Evolutionary conservation across 306 rosid genomes (phyloP).

Genomic region (Abrus pulchellus): DNA sequence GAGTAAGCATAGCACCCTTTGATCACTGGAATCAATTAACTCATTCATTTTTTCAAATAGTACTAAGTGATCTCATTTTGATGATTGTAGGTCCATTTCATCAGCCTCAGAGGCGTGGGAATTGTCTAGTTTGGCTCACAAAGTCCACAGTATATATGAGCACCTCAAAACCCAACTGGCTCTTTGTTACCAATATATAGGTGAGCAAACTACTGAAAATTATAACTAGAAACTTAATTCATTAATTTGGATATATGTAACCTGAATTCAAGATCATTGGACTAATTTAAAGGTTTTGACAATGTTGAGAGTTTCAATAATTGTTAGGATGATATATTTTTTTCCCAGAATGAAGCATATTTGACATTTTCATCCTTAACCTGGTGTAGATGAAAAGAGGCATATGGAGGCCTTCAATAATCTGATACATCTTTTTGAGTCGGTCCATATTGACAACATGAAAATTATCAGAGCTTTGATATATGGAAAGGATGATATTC

Average conservation of each 20-base stretch:
- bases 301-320: background rate
- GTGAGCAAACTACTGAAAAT: constrained; percentile 49
- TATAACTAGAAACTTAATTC: background rate
- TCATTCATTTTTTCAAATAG: background rate
- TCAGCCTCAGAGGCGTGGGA: constrained; percentile 82
- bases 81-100: constrained; percentile 59
- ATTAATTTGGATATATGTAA: constrained; percentile 7
- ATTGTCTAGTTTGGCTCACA: constrained; percentile 78
- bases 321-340: background rate
- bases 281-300: constrained; percentile 27
- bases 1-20: constrained; percentile 64
- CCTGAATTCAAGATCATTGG: constrained; percentile 21
- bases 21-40: constrained; percentile 1
- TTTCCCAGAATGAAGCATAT: background rate
- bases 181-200: constrained; percentile 64
- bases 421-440: constrained; percentile 63
- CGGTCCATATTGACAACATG: constrained; percentile 75
- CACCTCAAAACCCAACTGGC: constrained; percentile 70
- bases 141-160: constrained; percentile 65
- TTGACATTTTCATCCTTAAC: constrained; percentile 22
- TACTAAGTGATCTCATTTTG: background rate
- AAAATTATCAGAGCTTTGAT: constrained; percentile 70
- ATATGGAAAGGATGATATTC: constrained; percentile 64
- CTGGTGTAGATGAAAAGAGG: constrained; percentile 65
- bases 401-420: constrained; percentile 65